Evolutionary conservation across 2,329 filamentous ascomycete species (phyloP), one percentile per base, ranked within the genome.

Genomic region (Davidsoniella eucalypti): DNA sequence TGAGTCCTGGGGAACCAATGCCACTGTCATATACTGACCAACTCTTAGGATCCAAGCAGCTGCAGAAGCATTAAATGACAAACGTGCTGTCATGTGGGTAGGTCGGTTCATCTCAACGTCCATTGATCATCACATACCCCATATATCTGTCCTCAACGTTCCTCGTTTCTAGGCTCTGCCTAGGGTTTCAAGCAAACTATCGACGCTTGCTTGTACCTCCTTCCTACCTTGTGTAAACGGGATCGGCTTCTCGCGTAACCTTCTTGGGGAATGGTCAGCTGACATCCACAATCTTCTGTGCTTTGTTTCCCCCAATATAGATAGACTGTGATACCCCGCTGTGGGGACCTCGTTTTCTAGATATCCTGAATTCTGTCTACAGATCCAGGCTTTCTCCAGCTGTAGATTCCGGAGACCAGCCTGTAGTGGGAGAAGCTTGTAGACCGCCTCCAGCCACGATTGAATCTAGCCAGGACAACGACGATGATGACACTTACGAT

Each of bases 51-150:
- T 90, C 57, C 84, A 87, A 60, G 66, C 85, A 41, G 72, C 80
- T 53, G 72, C 75, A 10, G 78, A 75, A 61, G 76, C 78, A 16
- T 64, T 94, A 46, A 66, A 65, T 48, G 67, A 71, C 54, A 76
- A 76, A 44, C 66, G 75, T 38, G 69, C 70, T 54, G 86, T 88
- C 47, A 72, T 88, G 42, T 94, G 87, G 87, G 76, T 94, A 68
- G 86, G 86, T 88, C 65, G 58, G 76, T 74, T 55, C 48, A 56
- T 55, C 57, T 52, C 45, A 25, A 52, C 26, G 29, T 54, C 38
- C 33, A 47, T 52, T 43, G 45, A 52, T 33, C 49, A 42, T 36
- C n/a, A 21, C 38, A 43, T 43, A 36, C 47, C 23, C 7, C n/a
- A 7, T 3, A 17, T 43, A 18, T 42, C 25, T 49, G 43, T 12